Conservation (phyloP, 2,329 filamentous ascomycete genomes). For the Trichophyton verrucosum region DNA sequence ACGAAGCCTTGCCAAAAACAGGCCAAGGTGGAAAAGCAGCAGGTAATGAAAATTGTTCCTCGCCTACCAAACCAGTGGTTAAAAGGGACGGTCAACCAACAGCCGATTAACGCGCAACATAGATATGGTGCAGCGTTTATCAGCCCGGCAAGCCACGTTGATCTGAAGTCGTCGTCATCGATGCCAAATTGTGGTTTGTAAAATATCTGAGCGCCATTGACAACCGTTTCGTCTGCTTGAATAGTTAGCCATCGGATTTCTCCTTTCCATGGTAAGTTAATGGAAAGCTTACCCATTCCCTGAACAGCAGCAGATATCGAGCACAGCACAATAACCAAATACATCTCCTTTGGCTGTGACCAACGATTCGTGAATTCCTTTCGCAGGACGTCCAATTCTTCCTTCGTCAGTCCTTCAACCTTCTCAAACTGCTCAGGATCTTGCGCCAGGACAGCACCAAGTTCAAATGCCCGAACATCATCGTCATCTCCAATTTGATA, state of each 20-base stretch:
- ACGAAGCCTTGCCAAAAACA: slow-evolving; percentile 51
- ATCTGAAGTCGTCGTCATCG: slow-evolving; percentile 33
- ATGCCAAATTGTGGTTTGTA: slow-evolving; percentile 53
- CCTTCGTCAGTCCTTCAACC: slow-evolving; percentile 42
- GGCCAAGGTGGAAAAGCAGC: slow-evolving; percentile 51
- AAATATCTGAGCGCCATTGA: slow-evolving; percentile 57
- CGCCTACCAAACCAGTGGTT: slow-evolving; percentile 58
- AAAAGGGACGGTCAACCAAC: slow-evolving; percentile 61
- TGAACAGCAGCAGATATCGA: slow-evolving; percentile 59
- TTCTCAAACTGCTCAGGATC: slow-evolving; percentile 40
- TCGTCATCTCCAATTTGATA: slow-evolving; percentile 44
- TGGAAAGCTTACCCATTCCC: slow-evolving; percentile 43
- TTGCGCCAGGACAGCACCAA: slow-evolving; percentile 49
- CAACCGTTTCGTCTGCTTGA: slow-evolving; percentile 49
- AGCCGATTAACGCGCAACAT: slow-evolving; percentile 55
- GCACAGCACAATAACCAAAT: slow-evolving; percentile 53
- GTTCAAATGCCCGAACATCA: slow-evolving; percentile 46
- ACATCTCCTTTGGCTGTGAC: slow-evolving; percentile 55
- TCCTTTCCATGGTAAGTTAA: neutral
- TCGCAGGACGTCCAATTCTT: slow-evolving; percentile 47
- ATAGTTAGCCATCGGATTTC: slow-evolving; percentile 6
- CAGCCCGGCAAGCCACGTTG: slow-evolving; percentile 50
- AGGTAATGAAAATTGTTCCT: slow-evolving; percentile 65
- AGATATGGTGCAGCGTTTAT: slow-evolving; percentile 48
- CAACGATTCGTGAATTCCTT: slow-evolving; percentile 55